Conservation (phyloP, 768 basidiomycete species). For the Leccinum arenicola region DNA sequence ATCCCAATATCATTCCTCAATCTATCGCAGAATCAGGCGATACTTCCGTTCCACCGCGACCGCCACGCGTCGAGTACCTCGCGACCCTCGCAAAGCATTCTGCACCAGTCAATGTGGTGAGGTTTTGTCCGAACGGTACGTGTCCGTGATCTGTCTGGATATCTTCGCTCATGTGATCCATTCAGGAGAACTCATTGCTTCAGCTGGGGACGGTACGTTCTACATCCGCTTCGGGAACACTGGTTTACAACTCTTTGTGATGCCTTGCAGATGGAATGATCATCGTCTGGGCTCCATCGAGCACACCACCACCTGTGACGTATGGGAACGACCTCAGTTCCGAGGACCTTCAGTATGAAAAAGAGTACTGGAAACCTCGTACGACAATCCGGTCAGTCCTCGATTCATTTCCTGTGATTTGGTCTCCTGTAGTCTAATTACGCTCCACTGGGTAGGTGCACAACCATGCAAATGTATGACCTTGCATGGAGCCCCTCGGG, state of each 20-base stretch:
- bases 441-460: slow-evolving; percentile 52
- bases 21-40: slow-evolving; percentile 43
- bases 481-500: slow-evolving; percentile 96
- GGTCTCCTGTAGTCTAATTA: slow-evolving; percentile 4
- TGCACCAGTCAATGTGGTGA: slow-evolving; percentile 92
- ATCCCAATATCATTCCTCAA: slow-evolving; percentile 82
- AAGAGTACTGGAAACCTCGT: slow-evolving; percentile 92
- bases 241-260: background rate
- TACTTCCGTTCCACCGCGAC: slow-evolving; percentile 40
- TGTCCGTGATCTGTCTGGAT: slow-evolving; percentile 2
- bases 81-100: slow-evolving; percentile 92
- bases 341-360: slow-evolving; percentile 85
- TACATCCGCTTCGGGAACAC: slow-evolving; percentile 1
- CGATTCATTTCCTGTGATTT: background rate
- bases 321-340: slow-evolving; percentile 81
- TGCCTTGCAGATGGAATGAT: slow-evolving; percentile 83
- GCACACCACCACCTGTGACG: slow-evolving; percentile 61
- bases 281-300: slow-evolving; percentile 89
- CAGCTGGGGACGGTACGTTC: slow-evolving; percentile 90
- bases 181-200: slow-evolving; percentile 86
- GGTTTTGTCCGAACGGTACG: slow-evolving; percentile 92
- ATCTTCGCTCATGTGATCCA: slow-evolving; percentile 4
- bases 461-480: slow-evolving; percentile 96
- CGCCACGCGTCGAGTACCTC: slow-evolving; percentile 93
- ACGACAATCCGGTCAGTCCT: slow-evolving; percentile 74